These are phyloP conservation scores for Stropharia rugosoannulata DNA, from an alignment of 768 basidiomycete species.

Conservation along the genomic window DNA sequence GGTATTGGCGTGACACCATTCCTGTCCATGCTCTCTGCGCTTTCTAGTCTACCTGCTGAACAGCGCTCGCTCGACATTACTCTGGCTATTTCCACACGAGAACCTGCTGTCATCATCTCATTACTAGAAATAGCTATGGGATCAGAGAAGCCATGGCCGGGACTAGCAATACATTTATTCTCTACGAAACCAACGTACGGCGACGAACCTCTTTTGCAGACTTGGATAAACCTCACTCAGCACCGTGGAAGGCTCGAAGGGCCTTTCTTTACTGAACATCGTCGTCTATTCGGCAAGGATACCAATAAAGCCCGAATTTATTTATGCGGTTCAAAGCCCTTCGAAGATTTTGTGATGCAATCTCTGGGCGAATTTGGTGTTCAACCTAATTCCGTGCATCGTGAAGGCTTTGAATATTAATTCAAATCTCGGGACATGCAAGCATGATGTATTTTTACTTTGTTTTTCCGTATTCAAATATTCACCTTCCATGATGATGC, in stretches of 20 bases:
- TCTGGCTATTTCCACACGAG: slow-evolving; percentile 50
- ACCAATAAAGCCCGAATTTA: slow-evolving; percentile 28
- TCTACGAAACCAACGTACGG: slow-evolving; percentile 11
- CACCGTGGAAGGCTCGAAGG: slow-evolving; percentile 10
- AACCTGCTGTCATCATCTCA: slow-evolving; percentile 48
- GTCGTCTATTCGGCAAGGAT: slow-evolving; percentile 12
- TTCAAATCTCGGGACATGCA: no score
- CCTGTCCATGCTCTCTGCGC: slow-evolving; percentile 45
- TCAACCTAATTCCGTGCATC: slow-evolving; percentile 38
- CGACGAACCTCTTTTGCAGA: background rate
- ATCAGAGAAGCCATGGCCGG: slow-evolving; percentile 11
- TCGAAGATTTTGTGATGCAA: slow-evolving; percentile 38
- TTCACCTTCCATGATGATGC: no score
- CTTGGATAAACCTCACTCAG: slow-evolving; percentile 4
- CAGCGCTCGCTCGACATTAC: slow-evolving; percentile 34
- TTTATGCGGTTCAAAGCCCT: slow-evolving; percentile 50
- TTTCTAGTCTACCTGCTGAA: slow-evolving; percentile 13
- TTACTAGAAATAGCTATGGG: slow-evolving; percentile 35
- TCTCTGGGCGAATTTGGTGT: slow-evolving; percentile 35
- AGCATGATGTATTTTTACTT: background rate
- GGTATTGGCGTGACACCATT: slow-evolving; percentile 69
- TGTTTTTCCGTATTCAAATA: no score
- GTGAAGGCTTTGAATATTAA: slow-evolving; percentile 17
- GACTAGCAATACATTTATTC: slow-evolving; percentile 42
- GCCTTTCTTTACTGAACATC: slow-evolving; percentile 22